Evolutionary conservation across 2,329 filamentous ascomycete species (phyloP), one percentile per base, ranked within the genome.

Genomic region (Didymella sp.): DNA sequence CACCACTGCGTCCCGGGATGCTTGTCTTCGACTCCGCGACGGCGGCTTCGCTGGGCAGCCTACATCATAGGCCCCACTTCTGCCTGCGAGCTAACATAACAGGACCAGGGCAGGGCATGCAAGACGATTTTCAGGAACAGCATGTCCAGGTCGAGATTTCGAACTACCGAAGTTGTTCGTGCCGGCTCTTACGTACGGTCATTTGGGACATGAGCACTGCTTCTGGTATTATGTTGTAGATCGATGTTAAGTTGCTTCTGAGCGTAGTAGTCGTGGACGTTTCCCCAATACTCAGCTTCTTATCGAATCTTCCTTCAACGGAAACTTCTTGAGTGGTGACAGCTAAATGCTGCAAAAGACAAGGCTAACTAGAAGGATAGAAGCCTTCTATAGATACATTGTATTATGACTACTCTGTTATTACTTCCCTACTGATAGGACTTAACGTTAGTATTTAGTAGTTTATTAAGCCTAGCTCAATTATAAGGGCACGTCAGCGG

Each of bases 21-120:
- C n/a, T n/a, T n/a, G n/a, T n/a, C n/a, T n/a, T n/a, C n/a, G 21
- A 35, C 17, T 24, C 21, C 38, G 38, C 48, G 31, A 31, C 11
- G 43, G 24, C 54, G 37, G 37, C 42, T 37, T 43, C 43, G 27
- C 42, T 43, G 33, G 44, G 37, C 37, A 30, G 48, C 43, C 43
- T 48, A 57, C 54, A 52, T 57, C 54, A 57, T 51, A 33, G 40
- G 47, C 22, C 38, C 54, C 54, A 57, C 54, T 52, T 24, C 24
- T 27, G 43, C 5, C 24, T 38, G 2, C 24, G 22, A 48, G 48
- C 54, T 57, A 57, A 25, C 4, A 24, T 44, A 37, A 24, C 51
- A 42, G 35, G n/a, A n/a, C n/a, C 21, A 48, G 54, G 43, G 27
- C 47, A 31, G 43, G 35, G 12, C 37, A 44, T 57, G 43, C 54